Evolutionary conservation across 768 basidiomycete genomes (phyloP).

Genomic region (Mycena vitilis): DNA sequence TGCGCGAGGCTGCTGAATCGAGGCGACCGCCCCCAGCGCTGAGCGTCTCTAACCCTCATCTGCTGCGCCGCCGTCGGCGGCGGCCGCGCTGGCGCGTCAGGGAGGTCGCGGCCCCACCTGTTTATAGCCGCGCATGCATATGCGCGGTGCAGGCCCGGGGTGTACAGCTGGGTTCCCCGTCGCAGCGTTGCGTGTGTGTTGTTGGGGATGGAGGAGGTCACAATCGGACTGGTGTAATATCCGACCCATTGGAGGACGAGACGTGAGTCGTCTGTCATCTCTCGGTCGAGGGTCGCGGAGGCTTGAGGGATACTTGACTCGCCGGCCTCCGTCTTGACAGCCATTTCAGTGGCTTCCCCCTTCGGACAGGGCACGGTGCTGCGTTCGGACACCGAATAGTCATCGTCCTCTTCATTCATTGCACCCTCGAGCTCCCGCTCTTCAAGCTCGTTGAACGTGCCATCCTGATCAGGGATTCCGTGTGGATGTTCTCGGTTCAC

Average conservation of each 20-base stretch:
- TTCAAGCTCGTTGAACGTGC: neutral
- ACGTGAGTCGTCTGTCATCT: neutral
- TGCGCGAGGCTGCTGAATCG: too few relatives aligned
- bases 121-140: neutral
- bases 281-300: neutral
- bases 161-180: neutral
- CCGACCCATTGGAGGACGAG: neutral
- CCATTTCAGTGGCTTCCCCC: too few relatives aligned
- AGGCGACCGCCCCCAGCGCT: too few relatives aligned
- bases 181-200: neutral
- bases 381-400: neutral
- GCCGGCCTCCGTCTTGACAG: too few relatives aligned
- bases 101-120: conserved; percentile 1
- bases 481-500: neutral
- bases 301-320: too few relatives aligned
- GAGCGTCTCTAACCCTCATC: too few relatives aligned
- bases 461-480: neutral
- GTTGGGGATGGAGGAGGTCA: neutral
- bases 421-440: too few relatives aligned
- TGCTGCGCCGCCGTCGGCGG: too few relatives aligned
- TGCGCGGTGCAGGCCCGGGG: neutral
- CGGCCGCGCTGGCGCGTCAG: neutral
- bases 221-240: too few relatives aligned
- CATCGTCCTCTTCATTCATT: neutral
- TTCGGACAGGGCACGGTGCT: too few relatives aligned